phyloP scores from a whole-genome alignment of 345 rosid genomes.

The Bretschneidera sinensis region DNA sequence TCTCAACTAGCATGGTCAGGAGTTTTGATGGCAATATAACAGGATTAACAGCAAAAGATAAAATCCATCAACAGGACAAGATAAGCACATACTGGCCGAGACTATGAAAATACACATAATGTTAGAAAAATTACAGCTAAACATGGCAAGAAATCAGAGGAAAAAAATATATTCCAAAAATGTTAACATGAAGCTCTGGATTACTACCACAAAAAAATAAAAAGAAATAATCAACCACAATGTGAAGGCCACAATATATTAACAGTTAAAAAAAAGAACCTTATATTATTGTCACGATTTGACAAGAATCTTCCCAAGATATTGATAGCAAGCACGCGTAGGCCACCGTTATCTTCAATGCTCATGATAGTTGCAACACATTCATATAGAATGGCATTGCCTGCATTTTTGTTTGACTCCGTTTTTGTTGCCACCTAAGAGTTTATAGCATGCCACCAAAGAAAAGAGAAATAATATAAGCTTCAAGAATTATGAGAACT shows the following conservation, averaged over 20 bases:
- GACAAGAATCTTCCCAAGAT: slow-evolving; percentile 97
- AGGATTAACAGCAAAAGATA: background rate
- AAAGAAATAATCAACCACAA: background rate
- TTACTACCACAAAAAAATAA: background rate
- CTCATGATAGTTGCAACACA: slow-evolving; percentile 98
- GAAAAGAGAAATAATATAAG: slow-evolving; percentile 12
- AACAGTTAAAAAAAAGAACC: slow-evolving; percentile 36
- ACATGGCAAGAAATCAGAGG: no score
- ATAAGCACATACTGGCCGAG: no score
- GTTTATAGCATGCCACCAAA: slow-evolving; percentile 16
- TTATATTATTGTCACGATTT: slow-evolving; percentile 97
- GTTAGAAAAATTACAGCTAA: no score
- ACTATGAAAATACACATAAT: no score
- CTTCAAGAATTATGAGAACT: background rate
- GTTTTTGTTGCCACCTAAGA: slow-evolving; percentile 97
- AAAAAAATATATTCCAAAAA: no score
- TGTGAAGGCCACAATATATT: no score
- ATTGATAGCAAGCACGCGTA: slow-evolving; percentile 98
- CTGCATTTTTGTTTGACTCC: slow-evolving; percentile 96
- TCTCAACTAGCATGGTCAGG: background rate
- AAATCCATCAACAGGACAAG: background rate
- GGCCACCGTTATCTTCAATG: slow-evolving; percentile 90
- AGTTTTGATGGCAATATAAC: background rate
- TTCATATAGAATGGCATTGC: slow-evolving; percentile 95
- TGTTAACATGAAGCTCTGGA: no score